Evolutionary conservation across 2,329 filamentous ascomycete species (phyloP), one percentile per base, ranked within the genome.

Genomic region (Camillea tinctor): DNA sequence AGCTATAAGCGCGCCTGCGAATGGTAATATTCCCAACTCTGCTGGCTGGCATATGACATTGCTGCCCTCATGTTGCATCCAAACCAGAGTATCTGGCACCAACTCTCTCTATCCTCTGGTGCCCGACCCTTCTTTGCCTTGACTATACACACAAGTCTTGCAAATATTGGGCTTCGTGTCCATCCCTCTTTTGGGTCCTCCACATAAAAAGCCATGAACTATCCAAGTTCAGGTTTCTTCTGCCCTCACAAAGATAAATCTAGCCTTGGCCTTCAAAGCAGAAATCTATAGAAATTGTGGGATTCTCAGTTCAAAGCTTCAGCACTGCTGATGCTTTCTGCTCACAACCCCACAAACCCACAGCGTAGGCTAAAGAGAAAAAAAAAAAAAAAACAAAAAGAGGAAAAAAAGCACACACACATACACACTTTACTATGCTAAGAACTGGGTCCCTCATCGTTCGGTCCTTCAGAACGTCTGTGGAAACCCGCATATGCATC

Each of bases 401-500:
- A n/a, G n/a, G n/a, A n/a, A n/a, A n/a, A n/a, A n/a, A n/a, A n/a
- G n/a, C n/a, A n/a, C n/a, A n/a, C n/a, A n/a, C n/a, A n/a, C n/a
- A n/a, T n/a, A 36, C 48, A 20, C 54, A 9, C 7, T 56, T 55
- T 24, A 50, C 52, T 56, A 52, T 51, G 52, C 36, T 30, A 20
- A 6, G 51, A 30, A 36, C 51, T 53, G 23, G 23, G n/a, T 20
- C 36, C 36, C 13, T 50, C 52, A 55, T 55, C 50, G 52, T 54
- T 49, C 56, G 55, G 57, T 24, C 51, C 7, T 53, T n/a, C 7
- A 36, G 17, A 30, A 52, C 51, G 57, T 54, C 50, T 49, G 48
- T 54, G 60, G 58, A 51, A 56, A 55, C 64, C 54, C 56, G 64
- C 64, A 66, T 64, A 66, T 64, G 62, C 64, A 59, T 30, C 30